A percentile compares a stretch with the other conserved stretches of the same genome.
Evolutionary conservation across 192 early-diverging fungal genomes (phyloP).

Genomic region (Anaeromyces robustus): DNA sequence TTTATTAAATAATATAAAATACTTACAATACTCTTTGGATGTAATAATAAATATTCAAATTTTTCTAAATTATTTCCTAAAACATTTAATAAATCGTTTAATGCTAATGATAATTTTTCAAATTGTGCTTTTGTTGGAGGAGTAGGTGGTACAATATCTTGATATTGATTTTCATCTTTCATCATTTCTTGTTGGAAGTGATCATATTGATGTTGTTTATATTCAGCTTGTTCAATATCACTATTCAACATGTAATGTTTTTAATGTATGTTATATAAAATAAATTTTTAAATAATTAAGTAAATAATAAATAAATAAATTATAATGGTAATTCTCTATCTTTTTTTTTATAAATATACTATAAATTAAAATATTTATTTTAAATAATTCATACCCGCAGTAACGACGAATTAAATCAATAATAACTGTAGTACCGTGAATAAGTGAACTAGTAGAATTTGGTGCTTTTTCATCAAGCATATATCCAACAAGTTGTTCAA

Average conservation of each 20-base stretch:
- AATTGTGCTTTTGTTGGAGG: conserved; percentile 20
- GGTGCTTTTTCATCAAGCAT: conserved; percentile 73
- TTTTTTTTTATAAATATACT: too few species aligned
- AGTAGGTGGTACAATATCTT: conserved; percentile 8
- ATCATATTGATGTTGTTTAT: conserved; percentile 37
- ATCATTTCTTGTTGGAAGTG: conserved; percentile 6
- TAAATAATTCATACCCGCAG: conserved; percentile 46
- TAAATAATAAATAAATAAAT: too few species aligned
- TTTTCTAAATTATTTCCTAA: conserved; percentile 59
- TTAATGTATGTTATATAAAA: too few species aligned
- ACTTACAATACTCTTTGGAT: conserved; percentile 57
- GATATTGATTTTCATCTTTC: conserved; percentile 4
- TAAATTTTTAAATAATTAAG: too few species aligned
- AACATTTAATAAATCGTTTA: conserved; percentile 82
- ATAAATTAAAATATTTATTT: too few species aligned
- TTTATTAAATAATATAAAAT: conserved; percentile 2
- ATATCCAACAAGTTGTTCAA: conserved; percentile 59
- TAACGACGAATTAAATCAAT: conserved; percentile 96
- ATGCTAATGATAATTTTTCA: conserved; percentile 40
- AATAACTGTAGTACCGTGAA: conserved; percentile 88
- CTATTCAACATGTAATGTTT: conserved; percentile 9
- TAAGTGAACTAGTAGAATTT: conserved; percentile 70
- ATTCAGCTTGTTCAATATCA: conserved; percentile 44
- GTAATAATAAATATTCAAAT: conserved; percentile 57
- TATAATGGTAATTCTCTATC: too few species aligned